Percentiles rank a stretch among this genome's conserved stretches.
Conservation (phyloP, 163 green algal genomes). For the Prototheca cutis region DNA sequence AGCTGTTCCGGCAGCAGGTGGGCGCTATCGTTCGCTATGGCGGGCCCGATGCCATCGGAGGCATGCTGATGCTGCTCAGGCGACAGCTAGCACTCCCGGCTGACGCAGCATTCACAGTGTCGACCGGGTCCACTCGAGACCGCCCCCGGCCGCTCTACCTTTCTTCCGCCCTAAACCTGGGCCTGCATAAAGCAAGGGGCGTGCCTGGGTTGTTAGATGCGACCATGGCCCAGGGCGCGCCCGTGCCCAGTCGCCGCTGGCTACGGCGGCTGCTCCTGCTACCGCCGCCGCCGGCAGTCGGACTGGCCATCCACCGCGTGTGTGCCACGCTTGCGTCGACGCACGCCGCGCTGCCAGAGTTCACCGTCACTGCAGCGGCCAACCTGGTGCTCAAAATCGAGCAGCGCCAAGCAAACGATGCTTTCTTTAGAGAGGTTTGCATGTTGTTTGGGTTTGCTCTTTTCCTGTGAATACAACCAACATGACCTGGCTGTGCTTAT, state of each 20-base stretch:
- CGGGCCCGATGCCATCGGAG: slow-evolving; percentile 23
- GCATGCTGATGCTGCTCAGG: slow-evolving; percentile 28
- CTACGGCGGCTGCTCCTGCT: slow-evolving; percentile 35
- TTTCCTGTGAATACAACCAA: too few species aligned
- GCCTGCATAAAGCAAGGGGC: slow-evolving; percentile 34
- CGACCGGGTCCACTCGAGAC: slow-evolving; percentile 4
- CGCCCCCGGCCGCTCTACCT: slow-evolving; percentile 39
- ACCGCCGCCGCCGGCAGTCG: slow-evolving; percentile 28
- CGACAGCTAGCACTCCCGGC: slow-evolving; percentile 19
- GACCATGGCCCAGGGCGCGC: slow-evolving; percentile 16
- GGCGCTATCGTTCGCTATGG: slow-evolving; percentile 16
- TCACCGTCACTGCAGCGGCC: slow-evolving; percentile 10
- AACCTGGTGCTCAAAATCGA: slow-evolving; percentile 40
- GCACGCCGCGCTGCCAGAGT: slow-evolving; percentile 22
- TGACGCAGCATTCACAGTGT: slow-evolving; percentile 10
- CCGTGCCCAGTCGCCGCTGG: slow-evolving; percentile 19
- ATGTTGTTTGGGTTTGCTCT: not conserved
- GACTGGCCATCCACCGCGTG: slow-evolving; percentile 15
- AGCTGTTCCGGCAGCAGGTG: slow-evolving; percentile 30
- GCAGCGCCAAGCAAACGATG: slow-evolving; percentile 25
- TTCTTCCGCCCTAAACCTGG: slow-evolving; percentile 40
- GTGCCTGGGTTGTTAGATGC: slow-evolving; percentile 37
- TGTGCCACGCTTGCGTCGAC: slow-evolving; percentile 16
- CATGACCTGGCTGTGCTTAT: too few species aligned
- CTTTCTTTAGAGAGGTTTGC: slow-evolving; percentile 33